Percentiles rank a stretch among this genome's conserved stretches.
Evolutionary conservation across 2,329 filamentous ascomycete species (phyloP).

Genomic region (Epichloe coenophiala): DNA sequence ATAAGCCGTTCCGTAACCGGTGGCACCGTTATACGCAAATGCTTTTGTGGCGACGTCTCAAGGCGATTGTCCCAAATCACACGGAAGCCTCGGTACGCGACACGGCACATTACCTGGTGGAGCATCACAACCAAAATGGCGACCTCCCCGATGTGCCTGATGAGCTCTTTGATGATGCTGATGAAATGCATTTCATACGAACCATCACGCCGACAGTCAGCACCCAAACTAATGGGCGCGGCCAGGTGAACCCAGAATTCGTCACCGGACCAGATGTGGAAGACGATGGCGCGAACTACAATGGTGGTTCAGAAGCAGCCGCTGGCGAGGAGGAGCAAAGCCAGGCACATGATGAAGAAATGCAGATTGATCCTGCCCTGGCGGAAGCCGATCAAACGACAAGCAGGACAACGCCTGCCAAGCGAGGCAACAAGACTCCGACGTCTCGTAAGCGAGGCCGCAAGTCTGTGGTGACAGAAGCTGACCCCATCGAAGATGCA

Average conservation of each 20-base stretch:
- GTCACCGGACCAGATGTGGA: constrained; percentile 18
- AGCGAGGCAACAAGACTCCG: constrained; percentile 12
- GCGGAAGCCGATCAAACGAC: constrained; percentile 8
- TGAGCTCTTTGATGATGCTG: constrained; percentile 16
- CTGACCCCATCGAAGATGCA: constrained; percentile 20
- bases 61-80: constrained; percentile 19
- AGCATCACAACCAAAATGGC: constrained; percentile 20
- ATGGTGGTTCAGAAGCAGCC: constrained; percentile 7
- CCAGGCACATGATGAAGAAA: constrained; percentile 12
- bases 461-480: constrained; percentile 11
- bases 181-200: constrained; percentile 20
- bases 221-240: neutral
- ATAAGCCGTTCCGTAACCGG: constrained; percentile 25
- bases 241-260: constrained; percentile 15
- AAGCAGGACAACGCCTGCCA: constrained; percentile 15
- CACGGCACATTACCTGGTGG: constrained; percentile 21
- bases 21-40: constrained; percentile 25
- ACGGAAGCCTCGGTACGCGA: constrained; percentile 20
- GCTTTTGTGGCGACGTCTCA: constrained; percentile 27
- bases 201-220: constrained; percentile 4
- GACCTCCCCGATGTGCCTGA: constrained; percentile 20
- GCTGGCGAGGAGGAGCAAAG: neutral
- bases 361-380: constrained; percentile 20
- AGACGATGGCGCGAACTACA: constrained; percentile 7
- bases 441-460: constrained; percentile 12